Conservation (phyloP, 495 filamentous ascomycete genomes). For the Jackrogersella multiformis region DNA sequence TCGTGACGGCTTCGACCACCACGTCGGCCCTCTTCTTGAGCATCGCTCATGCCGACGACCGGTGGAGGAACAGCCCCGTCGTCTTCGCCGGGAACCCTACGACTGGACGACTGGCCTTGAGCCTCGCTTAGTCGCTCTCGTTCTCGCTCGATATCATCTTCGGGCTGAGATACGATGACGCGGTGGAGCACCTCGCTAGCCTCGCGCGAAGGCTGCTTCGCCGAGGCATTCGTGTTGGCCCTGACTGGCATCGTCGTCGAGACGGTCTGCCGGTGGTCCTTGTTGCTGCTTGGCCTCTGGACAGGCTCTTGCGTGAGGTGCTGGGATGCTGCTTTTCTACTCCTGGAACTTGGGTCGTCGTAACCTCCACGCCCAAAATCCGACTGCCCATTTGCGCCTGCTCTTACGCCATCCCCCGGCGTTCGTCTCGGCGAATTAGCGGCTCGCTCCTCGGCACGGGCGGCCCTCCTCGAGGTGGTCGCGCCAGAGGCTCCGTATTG, state of each 20-base stretch:
- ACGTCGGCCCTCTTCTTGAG: slow-evolving; percentile 66
- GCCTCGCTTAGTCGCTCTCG: slow-evolving; percentile 74
- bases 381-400: slow-evolving; percentile 48
- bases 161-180: slow-evolving; percentile 79
- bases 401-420: slow-evolving; percentile 50
- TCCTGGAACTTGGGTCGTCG: slow-evolving; percentile 58
- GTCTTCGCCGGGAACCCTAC: slow-evolving; percentile 52
- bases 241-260: slow-evolving; percentile 55
- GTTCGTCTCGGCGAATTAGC: slow-evolving; percentile 52
- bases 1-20: slow-evolving; percentile 80
- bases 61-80: slow-evolving; percentile 64
- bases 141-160: slow-evolving; percentile 80
- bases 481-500: slow-evolving; percentile 44
- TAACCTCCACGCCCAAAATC: slow-evolving; percentile 42
- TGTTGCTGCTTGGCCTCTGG: slow-evolving; percentile 58
- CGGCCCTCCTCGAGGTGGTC: slow-evolving; percentile 54
- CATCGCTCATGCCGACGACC: slow-evolving; percentile 62
- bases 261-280: slow-evolving; percentile 60
- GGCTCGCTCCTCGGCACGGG: slow-evolving; percentile 53
- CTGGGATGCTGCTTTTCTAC: slow-evolving; percentile 55
- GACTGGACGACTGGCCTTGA: slow-evolving; percentile 54
- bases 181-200: slow-evolving; percentile 79
- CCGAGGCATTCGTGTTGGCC: slow-evolving; percentile 44
- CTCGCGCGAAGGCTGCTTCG: slow-evolving; percentile 66
- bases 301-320: slow-evolving; percentile 52